Percentiles rank a stretch among this genome's conserved stretches.
phyloP scores from a whole-genome alignment of 768 basidiomycete species.

The Suillus spraguei region DNA sequence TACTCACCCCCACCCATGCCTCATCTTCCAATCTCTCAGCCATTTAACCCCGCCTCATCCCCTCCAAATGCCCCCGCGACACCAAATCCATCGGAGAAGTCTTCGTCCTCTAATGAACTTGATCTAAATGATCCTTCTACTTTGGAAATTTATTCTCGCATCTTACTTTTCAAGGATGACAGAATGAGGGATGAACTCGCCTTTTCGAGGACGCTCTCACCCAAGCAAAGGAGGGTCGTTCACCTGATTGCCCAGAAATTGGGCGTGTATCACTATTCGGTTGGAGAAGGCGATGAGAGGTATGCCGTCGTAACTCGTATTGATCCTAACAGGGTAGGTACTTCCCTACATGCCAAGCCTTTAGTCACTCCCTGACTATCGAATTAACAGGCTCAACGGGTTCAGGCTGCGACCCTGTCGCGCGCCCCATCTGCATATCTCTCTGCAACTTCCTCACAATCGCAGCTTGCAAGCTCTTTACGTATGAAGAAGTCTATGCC shows the following conservation, averaged over 20 bases:
- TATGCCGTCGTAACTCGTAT: slow-evolving; percentile 94
- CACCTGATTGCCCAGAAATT: slow-evolving; percentile 97
- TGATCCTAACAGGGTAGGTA: slow-evolving; percentile 76
- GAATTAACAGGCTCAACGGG: slow-evolving; percentile 31
- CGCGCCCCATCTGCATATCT: slow-evolving; percentile 84
- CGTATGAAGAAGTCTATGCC: slow-evolving; percentile 99
- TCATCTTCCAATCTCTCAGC: slow-evolving; percentile 42
- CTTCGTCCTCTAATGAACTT: slow-evolving; percentile 65
- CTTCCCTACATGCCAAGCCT: slow-evolving; percentile 14
- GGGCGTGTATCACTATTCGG: slow-evolving; percentile 91
- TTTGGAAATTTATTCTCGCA: slow-evolving; percentile 95
- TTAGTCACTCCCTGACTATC: slow-evolving; percentile 11
- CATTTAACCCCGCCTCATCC: slow-evolving; percentile 45
- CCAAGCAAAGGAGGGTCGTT: slow-evolving; percentile 89
- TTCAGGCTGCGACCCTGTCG: slow-evolving; percentile 63
- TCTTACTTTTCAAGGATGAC: slow-evolving; percentile 97
- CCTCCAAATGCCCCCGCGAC: slow-evolving; percentile 60
- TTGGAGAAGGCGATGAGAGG: slow-evolving; percentile 91
- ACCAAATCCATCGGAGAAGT: slow-evolving; percentile 67
- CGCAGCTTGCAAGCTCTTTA: slow-evolving; percentile 53
- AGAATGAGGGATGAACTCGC: slow-evolving; percentile 96
- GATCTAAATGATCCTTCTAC: slow-evolving; percentile 96
- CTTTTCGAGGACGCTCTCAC: slow-evolving; percentile 84
- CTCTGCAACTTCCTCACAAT: slow-evolving; percentile 48
- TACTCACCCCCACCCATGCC: slow-evolving; percentile 65